Evolutionary conservation across 2,329 filamentous ascomycete genomes (phyloP).

Genomic region (Aspergillus pseudoglaucus): DNA sequence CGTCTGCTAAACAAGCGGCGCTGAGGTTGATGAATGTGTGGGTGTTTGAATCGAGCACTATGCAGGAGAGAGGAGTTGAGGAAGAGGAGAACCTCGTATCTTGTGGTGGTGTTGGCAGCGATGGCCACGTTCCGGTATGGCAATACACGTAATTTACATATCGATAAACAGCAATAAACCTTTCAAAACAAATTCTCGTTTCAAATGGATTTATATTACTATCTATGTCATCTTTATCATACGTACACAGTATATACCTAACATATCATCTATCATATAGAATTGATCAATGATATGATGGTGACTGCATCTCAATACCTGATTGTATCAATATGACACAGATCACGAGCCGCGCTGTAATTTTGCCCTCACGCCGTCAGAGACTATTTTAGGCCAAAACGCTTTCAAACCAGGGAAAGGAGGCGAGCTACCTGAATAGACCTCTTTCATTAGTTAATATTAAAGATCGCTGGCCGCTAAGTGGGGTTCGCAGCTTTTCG

Average conservation of each 20-base stretch:
- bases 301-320: too few species aligned
- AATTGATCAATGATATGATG: too few species aligned
- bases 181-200: too few species aligned
- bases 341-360: not conserved
- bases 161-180: too few species aligned
- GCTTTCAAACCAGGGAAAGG: conserved; percentile 4
- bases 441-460: conserved; percentile 7
- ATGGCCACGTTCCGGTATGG: not conserved
- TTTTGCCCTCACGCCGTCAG: not conserved
- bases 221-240: not conserved
- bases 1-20: not conserved
- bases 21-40: too few species aligned
- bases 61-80: not conserved
- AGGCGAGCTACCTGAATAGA: conserved; percentile 7
- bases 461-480: conserved; percentile 12
- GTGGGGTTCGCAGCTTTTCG: conserved; percentile 7
- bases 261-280: too few species aligned
- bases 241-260: not conserved
- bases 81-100: not conserved
- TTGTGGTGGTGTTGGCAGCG: not conserved
- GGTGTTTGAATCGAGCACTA: too few species aligned
- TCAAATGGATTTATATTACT: too few species aligned
- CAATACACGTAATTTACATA: not conserved
- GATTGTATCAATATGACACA: not conserved
- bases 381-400: not conserved